Conservation (phyloP, 1,284 basidiomycete species). For the Cryptococcus hybrid region DNA sequence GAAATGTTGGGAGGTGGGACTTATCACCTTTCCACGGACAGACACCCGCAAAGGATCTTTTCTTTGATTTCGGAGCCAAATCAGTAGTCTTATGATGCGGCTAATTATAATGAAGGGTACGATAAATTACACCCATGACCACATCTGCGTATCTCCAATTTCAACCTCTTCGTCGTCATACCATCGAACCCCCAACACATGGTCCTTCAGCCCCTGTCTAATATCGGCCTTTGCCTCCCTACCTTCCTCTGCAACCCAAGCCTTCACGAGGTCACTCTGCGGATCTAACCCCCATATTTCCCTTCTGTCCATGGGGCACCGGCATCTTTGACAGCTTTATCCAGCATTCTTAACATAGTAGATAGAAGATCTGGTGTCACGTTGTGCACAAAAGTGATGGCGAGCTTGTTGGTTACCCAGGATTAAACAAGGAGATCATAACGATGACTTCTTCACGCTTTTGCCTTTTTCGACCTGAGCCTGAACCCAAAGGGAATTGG, state of each 20-base stretch:
- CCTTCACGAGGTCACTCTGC: conserved; percentile 2
- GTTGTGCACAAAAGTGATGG: conserved; percentile 17
- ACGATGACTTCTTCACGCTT: conserved; percentile 15
- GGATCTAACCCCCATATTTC: conserved; percentile 12
- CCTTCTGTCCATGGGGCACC: conserved; percentile 13
- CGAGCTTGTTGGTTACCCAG: conserved; percentile 5
- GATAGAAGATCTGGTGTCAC: conserved; percentile 11
- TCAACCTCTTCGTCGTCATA: conserved; percentile 17
- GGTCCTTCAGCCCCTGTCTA: conserved; percentile 12
- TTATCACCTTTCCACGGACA: too few relatives aligned
- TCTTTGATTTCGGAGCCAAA: too few relatives aligned
- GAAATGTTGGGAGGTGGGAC: too few relatives aligned
- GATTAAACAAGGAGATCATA: conserved; percentile 14
- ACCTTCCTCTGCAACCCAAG: conserved; percentile 6
- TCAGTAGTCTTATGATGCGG: too few relatives aligned
- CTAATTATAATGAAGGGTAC: too few relatives aligned
- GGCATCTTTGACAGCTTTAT: conserved; percentile 4
- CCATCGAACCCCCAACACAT: conserved; percentile 23
- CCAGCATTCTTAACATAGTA: conserved; percentile 16
- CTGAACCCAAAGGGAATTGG: neutral
- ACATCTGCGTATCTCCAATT: conserved; percentile 21
- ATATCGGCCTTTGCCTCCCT: neutral
- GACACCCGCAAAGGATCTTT: too few relatives aligned
- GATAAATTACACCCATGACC: conserved; percentile 13
- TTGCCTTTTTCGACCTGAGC: neutral